phyloP scores from a whole-genome alignment of 495 filamentous ascomycete genomes.

The Articulospora tetracladia region DNA sequence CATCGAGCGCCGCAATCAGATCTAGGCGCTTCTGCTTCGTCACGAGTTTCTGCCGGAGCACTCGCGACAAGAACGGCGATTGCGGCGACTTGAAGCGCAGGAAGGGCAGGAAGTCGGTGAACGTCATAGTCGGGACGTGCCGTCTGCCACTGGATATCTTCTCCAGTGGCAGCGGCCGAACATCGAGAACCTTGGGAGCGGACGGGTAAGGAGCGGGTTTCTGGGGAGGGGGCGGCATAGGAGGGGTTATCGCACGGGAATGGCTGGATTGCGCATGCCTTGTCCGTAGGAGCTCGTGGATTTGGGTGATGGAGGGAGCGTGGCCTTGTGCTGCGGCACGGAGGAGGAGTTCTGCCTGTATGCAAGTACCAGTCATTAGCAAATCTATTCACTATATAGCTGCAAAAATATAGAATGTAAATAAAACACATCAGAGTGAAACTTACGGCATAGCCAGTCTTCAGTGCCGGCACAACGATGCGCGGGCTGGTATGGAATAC shows the following conservation, averaged over 20 bases:
- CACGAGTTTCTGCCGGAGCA: constrained; percentile 46
- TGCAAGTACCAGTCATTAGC: not conserved
- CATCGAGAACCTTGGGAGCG: constrained; percentile 21
- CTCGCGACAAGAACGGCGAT: constrained; percentile 45
- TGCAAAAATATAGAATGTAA: too few relatives aligned
- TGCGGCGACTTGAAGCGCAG: constrained; percentile 66
- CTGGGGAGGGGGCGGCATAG: not conserved
- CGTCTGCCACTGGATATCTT: constrained; percentile 28
- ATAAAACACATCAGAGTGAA: too few relatives aligned
- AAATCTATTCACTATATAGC: too few relatives aligned
- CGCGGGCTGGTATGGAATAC: constrained; percentile 41
- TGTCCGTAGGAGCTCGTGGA: constrained; percentile 4
- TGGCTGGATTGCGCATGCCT: not conserved
- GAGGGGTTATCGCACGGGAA: not conserved
- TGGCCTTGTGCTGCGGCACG: constrained; percentile 10
- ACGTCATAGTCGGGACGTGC: constrained; percentile 40
- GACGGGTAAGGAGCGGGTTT: constrained; percentile 3
- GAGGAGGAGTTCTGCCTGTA: constrained; percentile 18
- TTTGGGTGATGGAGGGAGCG: constrained; percentile 7
- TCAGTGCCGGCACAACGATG: constrained; percentile 38
- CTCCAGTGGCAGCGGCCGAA: constrained; percentile 13
- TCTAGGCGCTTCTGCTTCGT: constrained; percentile 29
- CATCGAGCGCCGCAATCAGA: not conserved
- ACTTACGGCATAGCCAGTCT: constrained; percentile 51
- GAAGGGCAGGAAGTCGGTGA: constrained; percentile 53